These are phyloP conservation scores for Furcasterigmium sp. DNA, from an alignment of 2,329 filamentous ascomycete species.

Conservation along the genomic window DNA sequence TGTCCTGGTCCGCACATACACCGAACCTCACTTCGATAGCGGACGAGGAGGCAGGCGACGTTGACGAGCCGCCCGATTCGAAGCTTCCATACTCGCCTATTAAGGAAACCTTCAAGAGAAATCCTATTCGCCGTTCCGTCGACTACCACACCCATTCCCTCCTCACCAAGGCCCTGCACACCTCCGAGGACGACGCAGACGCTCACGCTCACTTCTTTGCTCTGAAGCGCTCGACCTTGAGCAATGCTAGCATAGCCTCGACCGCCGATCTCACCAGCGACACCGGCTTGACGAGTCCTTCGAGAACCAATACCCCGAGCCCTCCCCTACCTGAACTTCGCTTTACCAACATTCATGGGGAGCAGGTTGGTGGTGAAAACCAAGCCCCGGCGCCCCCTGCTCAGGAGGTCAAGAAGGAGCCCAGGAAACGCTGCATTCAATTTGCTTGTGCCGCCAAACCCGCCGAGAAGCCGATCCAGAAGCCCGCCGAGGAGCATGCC, in stretches of 20 bases:
- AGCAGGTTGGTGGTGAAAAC: conserved; percentile 19
- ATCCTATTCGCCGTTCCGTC: conserved; percentile 38
- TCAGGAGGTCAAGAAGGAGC: conserved; percentile 17
- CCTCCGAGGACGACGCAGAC: conserved; percentile 51
- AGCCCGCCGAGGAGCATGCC: conserved; percentile 20
- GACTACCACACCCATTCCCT: conserved; percentile 59
- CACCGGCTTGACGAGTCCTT: conserved; percentile 82
- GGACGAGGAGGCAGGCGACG: conserved; percentile 66
- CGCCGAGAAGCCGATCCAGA: conserved; percentile 26
- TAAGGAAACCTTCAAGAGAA: conserved; percentile 40
- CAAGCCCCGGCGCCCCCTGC: conserved; percentile 13
- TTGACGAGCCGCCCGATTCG: conserved; percentile 82
- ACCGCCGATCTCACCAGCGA: conserved; percentile 94
- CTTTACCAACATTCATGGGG: conserved; percentile 33
- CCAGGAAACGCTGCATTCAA: conserved; percentile 82
- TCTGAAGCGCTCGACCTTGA: conserved; percentile 64
- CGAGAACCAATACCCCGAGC: conserved; percentile 82
- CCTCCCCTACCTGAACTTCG: conserved; percentile 66
- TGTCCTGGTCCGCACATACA: conserved; percentile 39
- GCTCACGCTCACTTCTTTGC: conserved; percentile 27
- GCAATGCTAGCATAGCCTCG: conserved; percentile 74
- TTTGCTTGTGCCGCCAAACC: conserved; percentile 78
- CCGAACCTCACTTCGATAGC: conserved; percentile 35
- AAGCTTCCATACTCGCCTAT: conserved; percentile 18
- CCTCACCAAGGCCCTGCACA: conserved; percentile 76